phyloP scores from a whole-genome alignment of 495 filamentous ascomycete genomes.

The Neurospora tetraspora region DNA sequence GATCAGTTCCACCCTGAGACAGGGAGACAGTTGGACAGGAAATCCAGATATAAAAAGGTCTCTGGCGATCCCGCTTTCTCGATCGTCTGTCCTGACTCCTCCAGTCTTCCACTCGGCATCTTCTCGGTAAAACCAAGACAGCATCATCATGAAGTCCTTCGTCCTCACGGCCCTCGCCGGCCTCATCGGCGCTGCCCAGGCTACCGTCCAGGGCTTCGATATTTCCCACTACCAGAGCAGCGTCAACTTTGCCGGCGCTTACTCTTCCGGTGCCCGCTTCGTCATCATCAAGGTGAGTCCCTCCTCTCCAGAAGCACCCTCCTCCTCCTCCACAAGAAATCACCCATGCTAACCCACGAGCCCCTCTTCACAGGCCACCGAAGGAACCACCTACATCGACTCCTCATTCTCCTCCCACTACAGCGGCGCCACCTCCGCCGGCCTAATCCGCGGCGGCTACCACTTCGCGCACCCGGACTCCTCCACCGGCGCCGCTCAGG shows the following conservation, averaged over 20 bases:
- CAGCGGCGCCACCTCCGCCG: constrained; percentile 41
- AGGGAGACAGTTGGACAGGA: neutral
- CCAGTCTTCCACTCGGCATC: neutral
- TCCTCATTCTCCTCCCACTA: constrained; percentile 47
- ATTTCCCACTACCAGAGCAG: constrained; percentile 51
- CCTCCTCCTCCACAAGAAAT: neutral
- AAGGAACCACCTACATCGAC: constrained; percentile 46
- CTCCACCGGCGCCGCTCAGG: constrained; percentile 43
- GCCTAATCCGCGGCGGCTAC: constrained; percentile 53
- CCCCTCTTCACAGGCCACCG: constrained; percentile 39
- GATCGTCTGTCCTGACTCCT: neutral
- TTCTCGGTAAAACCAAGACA: neutral
- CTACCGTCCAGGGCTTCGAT: constrained; percentile 53
- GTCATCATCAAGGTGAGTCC: constrained; percentile 54
- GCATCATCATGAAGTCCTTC: neutral
- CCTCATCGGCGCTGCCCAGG: constrained; percentile 21
- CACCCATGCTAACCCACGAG: neutral
- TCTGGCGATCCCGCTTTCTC: neutral
- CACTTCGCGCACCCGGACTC: constrained; percentile 51
- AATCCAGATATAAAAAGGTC: neutral
- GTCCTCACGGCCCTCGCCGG: neutral
- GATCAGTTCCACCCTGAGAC: neutral
- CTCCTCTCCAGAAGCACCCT: neutral
- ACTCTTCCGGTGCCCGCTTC: constrained; percentile 49
- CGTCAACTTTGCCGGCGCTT: constrained; percentile 48